Conservation (phyloP, 805 yeast genomes). For the Zygotorulaspora danielsina region DNA sequence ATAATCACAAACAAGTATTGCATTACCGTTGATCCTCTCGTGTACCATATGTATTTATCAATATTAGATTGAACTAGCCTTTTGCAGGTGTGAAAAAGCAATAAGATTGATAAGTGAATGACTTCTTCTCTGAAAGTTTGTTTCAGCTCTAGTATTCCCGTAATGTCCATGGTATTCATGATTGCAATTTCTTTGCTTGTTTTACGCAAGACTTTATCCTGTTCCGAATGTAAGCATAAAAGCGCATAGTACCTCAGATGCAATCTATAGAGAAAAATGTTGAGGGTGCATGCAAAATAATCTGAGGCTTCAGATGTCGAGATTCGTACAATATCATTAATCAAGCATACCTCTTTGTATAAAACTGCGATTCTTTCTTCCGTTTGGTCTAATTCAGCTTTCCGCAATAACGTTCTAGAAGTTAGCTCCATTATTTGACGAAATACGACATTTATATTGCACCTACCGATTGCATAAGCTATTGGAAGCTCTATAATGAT, state of each 20-base stretch:
- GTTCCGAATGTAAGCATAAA: constrained; percentile 11
- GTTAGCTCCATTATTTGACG: constrained; percentile 23
- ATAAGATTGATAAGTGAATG: constrained; percentile 20
- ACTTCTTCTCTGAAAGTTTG: constrained; percentile 19
- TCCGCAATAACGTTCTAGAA: constrained; percentile 6
- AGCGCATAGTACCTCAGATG: constrained; percentile 26
- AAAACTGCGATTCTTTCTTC: constrained; percentile 9
- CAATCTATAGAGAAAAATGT: constrained; percentile 26
- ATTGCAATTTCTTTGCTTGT: constrained; percentile 6
- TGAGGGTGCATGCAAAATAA: constrained; percentile 25
- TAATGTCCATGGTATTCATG: constrained; percentile 12
- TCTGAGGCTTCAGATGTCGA: constrained; percentile 8
- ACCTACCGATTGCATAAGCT: constrained; percentile 26
- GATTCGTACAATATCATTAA: constrained; percentile 11
- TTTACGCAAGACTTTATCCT: constrained; percentile 15
- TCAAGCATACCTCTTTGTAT: constrained; percentile 13
- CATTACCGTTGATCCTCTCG: constrained; percentile 33
- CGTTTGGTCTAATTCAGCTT: constrained; percentile 6
- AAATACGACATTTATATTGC: constrained; percentile 21
- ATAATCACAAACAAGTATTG: constrained; percentile 30
- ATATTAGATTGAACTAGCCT: constrained; percentile 23
- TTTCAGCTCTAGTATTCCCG: constrained; percentile 16
- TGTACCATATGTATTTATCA: constrained; percentile 26
- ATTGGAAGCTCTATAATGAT: constrained; percentile 9
- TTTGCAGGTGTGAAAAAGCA: constrained; percentile 25